A percentile compares a stretch with the other conserved stretches of the same genome.
Conservation (phyloP, 208 protist genomes). For the Angomonas deanei region DNA sequence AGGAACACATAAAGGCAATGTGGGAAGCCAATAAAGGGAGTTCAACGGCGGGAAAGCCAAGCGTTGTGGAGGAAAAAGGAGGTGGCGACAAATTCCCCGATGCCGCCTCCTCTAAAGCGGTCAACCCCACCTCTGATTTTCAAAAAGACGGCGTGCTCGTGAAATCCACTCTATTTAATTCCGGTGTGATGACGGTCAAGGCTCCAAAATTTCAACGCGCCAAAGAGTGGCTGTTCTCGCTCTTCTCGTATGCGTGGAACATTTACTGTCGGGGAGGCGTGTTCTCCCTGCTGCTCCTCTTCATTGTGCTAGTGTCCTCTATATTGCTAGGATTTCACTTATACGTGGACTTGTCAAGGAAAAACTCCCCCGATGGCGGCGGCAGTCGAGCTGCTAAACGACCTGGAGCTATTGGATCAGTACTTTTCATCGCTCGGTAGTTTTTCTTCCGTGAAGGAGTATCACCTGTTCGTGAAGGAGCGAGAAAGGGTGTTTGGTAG, state of each 20-base stretch:
- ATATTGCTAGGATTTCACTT: too few species aligned
- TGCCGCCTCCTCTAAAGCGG: too few species aligned
- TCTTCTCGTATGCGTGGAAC: background rate
- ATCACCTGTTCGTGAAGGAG: background rate
- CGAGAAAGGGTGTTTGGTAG: constrained; percentile 1
- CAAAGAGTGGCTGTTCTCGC: background rate
- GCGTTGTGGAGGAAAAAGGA: background rate
- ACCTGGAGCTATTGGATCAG: background rate
- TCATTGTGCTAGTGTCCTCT: too few species aligned
- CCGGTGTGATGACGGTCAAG: too few species aligned
- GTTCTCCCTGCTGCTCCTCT: background rate
- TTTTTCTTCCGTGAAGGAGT: constrained; percentile 4
- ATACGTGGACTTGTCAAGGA: too few species aligned
- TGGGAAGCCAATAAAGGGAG: constrained; percentile 11
- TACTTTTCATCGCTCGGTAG: background rate
- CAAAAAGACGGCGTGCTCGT: too few species aligned
- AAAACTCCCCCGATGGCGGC: background rate
- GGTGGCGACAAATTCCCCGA: background rate
- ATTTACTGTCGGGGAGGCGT: background rate
- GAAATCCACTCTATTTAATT: too few species aligned
- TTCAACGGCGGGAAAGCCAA: background rate
- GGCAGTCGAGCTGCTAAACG: background rate
- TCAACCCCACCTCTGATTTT: too few species aligned
- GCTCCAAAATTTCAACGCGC: too few species aligned
- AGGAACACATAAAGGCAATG: constrained; percentile 36